Evolutionary conservation across 805 yeast species (phyloP).

Genomic region (Alloascoidea africana): DNA sequence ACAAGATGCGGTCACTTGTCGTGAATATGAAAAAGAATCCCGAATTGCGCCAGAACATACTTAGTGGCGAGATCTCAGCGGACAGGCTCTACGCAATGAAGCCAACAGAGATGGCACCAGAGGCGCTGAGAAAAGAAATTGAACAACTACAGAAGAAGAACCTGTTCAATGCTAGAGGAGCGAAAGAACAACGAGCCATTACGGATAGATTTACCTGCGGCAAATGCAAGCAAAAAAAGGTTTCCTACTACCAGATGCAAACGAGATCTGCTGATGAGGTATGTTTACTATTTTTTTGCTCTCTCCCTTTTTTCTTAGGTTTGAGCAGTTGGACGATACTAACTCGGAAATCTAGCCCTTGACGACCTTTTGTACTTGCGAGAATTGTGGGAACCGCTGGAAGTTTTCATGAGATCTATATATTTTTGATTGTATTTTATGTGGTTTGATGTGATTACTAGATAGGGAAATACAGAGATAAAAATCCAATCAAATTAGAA

Average conservation of each 20-base stretch:
- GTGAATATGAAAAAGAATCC: slow-evolving; percentile 88
- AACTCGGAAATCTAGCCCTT: no score
- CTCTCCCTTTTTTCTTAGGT: no score
- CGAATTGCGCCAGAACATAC: slow-evolving; percentile 55
- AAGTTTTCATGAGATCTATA: slow-evolving; percentile 51
- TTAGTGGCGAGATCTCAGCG: slow-evolving; percentile 52
- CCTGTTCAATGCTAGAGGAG: slow-evolving; percentile 93
- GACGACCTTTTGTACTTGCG: slow-evolving; percentile 97
- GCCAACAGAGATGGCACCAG: slow-evolving; percentile 95
- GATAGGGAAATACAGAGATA: no score
- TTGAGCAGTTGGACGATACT: no score
- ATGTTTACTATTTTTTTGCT: no score
- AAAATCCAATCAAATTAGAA: no score
- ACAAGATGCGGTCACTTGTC: slow-evolving; percentile 72
- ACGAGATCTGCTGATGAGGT: slow-evolving; percentile 98
- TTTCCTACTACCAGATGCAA: slow-evolving; percentile 93
- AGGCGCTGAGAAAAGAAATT: slow-evolving; percentile 68
- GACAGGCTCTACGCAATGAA: slow-evolving; percentile 59
- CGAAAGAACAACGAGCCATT: slow-evolving; percentile 87
- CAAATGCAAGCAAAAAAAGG: slow-evolving; percentile 94
- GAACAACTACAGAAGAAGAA: slow-evolving; percentile 80
- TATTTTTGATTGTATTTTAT: no score
- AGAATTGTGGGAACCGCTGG: slow-evolving; percentile 96
- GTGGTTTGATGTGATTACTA: no score
- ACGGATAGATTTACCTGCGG: slow-evolving; percentile 97